phyloP scores from a whole-genome alignment of 208 protist species.

The Crithidia expoeki region DNA sequence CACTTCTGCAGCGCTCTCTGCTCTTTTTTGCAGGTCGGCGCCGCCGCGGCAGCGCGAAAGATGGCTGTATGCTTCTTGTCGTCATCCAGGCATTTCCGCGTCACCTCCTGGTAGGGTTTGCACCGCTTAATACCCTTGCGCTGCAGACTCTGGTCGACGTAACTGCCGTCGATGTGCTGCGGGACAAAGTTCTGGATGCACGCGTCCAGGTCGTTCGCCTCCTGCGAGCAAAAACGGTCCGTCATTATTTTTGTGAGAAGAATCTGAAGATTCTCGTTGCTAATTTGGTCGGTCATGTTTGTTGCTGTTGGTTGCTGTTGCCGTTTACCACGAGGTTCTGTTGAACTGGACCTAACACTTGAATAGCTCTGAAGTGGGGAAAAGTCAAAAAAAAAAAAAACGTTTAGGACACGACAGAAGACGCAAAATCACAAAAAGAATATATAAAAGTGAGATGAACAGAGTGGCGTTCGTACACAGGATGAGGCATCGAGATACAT shows the following conservation, averaged over 20 bases:
- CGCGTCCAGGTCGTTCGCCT: constrained; percentile 78
- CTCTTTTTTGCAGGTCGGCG: constrained; percentile 74
- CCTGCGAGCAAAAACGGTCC: constrained; percentile 73
- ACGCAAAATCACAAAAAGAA: no score
- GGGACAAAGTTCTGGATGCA: constrained; percentile 89
- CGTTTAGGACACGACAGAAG: no score
- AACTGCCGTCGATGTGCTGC: constrained; percentile 69
- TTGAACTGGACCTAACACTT: no score
- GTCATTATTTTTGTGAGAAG: constrained; percentile 89
- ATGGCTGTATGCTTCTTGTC: constrained; percentile 80
- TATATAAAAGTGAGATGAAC: no score
- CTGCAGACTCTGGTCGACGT: constrained; percentile 84
- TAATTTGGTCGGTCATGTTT: constrained; percentile 56
- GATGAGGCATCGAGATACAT: no score
- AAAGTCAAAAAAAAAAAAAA: neutral
- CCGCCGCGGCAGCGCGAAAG: constrained; percentile 63
- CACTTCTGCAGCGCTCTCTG: constrained; percentile 55
- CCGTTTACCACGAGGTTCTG: no score
- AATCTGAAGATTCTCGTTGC: constrained; percentile 82
- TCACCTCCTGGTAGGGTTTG: constrained; percentile 71
- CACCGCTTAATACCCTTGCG: constrained; percentile 73
- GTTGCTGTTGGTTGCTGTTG: neutral
- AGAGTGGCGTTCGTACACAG: no score
- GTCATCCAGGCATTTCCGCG: constrained; percentile 72
- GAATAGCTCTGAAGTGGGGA: neutral